A percentile compares a stretch with the other conserved stretches of the same genome.
Evolutionary conservation across 805 yeast species (phyloP).

Genomic region (Lachancea mirantina): DNA sequence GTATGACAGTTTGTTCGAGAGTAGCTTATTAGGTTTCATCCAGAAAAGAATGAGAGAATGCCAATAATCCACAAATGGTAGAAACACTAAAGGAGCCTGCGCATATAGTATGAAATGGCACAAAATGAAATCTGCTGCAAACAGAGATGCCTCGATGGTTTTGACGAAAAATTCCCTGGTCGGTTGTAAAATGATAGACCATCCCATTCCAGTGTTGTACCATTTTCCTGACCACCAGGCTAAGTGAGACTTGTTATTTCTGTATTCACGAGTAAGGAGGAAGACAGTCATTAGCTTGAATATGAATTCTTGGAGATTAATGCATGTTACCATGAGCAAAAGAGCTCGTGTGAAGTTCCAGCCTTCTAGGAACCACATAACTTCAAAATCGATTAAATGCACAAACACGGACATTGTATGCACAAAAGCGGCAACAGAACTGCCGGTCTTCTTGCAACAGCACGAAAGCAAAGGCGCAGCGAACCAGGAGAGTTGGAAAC

Average conservation of each 20-base stretch:
- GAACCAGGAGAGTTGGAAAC: slow-evolving; percentile 40
- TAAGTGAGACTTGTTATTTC: slow-evolving; percentile 49
- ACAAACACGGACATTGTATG: slow-evolving; percentile 48
- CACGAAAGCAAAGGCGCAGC: slow-evolving; percentile 43
- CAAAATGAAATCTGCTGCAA: slow-evolving; percentile 55
- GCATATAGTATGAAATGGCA: slow-evolving; percentile 51
- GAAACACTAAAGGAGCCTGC: slow-evolving; percentile 53
- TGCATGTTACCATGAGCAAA: slow-evolving; percentile 51
- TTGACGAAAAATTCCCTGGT: slow-evolving; percentile 57
- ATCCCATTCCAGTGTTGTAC: slow-evolving; percentile 56
- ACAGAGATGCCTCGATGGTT: slow-evolving; percentile 56
- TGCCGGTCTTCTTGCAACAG: slow-evolving; percentile 41
- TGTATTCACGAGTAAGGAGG: slow-evolving; percentile 55
- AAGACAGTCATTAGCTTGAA: slow-evolving; percentile 45
- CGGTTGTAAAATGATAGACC: slow-evolving; percentile 56
- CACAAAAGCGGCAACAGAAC: slow-evolving; percentile 47
- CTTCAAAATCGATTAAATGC: slow-evolving; percentile 50
- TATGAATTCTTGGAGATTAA: slow-evolving; percentile 50
- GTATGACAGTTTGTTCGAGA: slow-evolving; percentile 32
- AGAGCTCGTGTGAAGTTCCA: slow-evolving; percentile 56
- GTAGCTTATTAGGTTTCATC: slow-evolving; percentile 48
- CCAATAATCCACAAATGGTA: slow-evolving; percentile 59
- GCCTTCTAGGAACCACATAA: slow-evolving; percentile 61
- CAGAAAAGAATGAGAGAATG: slow-evolving; percentile 64
- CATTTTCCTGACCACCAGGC: slow-evolving; percentile 82